Evolutionary conservation across 495 filamentous ascomycete species (phyloP), one percentile per base, ranked within the genome.

Genomic region (Penicillium bovifimosum): DNA sequence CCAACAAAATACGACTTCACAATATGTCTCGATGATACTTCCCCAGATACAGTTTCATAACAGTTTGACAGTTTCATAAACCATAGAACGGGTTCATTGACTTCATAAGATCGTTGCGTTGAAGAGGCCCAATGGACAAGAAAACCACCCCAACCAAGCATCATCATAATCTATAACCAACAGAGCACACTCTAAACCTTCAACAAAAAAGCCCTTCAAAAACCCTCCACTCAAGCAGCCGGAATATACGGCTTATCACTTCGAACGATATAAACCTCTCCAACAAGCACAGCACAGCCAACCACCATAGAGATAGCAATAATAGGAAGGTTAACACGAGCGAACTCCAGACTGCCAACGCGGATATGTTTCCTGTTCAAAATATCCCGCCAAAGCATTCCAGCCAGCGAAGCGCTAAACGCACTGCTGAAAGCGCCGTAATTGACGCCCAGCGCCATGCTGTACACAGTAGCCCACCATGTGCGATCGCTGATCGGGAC

Each of bases 391-490:
- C 84, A 87, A 5, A 86, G 67, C 10, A 87, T 65, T 2, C 83
- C 84, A 39, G 84, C 83, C 16, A 87, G 67, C 7, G 82, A 84
- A 7, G 82, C 83, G 54, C 79, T 83, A 61, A 87, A 83, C 0
- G 82, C 80, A 2, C 78, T 78, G 65, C 81, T 84, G 60, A 86
- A 87, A 11, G 83, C 84, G 38, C 84, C 84, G 52, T 77, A 86
- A 65, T 87, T 86, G 57, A 86, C 80, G 16, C 82, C 82, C 6
- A 87, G 60, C 0, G 83, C 83, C 81, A 86, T 84, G 64, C 73
- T 76, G 62, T 86, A 87, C 0, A 86, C 73, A 1, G 83, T 80
- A 1, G 78, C 84, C 81, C 81, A 86, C 63, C 85, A 84, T 0
- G 76, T 84, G 24, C 82, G 73, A 35, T 84, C 62, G 14, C 67